Percentiles rank a stretch among this genome's conserved stretches.
Conservation (phyloP, 306 rosid genomes). For the Cicer pinnatifidum region DNA sequence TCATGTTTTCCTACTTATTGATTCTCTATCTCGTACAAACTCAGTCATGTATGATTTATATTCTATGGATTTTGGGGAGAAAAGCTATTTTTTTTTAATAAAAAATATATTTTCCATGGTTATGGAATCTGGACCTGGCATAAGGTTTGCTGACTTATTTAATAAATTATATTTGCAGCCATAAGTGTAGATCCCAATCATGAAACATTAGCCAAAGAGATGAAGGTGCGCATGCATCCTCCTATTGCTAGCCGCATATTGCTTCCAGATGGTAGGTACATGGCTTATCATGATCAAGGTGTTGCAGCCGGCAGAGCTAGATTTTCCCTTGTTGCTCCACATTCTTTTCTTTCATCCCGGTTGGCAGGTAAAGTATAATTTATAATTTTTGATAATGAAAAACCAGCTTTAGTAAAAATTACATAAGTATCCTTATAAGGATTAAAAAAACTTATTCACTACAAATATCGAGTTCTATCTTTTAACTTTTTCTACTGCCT, state of each 20-base stretch:
- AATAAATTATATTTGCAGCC: conserved; percentile 54
- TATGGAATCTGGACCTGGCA: neutral
- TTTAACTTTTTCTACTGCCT: conserved; percentile 17
- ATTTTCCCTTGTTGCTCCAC: conserved; percentile 81
- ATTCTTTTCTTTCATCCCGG: conserved; percentile 91
- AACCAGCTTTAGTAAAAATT: neutral
- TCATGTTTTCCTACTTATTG: conserved; percentile 3
- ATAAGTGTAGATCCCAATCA: conserved; percentile 57
- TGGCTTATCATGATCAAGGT: conserved; percentile 83
- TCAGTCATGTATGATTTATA: neutral
- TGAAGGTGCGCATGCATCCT: conserved; percentile 73
- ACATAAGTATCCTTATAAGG: conserved; percentile 19
- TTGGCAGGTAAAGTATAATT: conserved; percentile 62
- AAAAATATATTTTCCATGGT: neutral
- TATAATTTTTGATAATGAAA: neutral
- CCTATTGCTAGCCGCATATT: conserved; percentile 70
- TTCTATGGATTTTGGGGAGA: conserved; percentile 25
- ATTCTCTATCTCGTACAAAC: neutral
- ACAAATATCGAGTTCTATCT: conserved; percentile 18
- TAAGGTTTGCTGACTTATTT: conserved; percentile 21
- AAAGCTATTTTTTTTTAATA: neutral
- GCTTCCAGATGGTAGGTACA: conserved; percentile 92
- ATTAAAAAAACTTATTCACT: neutral
- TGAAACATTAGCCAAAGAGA: conserved; percentile 49
- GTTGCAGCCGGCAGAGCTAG: conserved; percentile 71